Base-by-base conservation (phyloP, 1,139 yeast species). In the Candida sp. region DNA sequence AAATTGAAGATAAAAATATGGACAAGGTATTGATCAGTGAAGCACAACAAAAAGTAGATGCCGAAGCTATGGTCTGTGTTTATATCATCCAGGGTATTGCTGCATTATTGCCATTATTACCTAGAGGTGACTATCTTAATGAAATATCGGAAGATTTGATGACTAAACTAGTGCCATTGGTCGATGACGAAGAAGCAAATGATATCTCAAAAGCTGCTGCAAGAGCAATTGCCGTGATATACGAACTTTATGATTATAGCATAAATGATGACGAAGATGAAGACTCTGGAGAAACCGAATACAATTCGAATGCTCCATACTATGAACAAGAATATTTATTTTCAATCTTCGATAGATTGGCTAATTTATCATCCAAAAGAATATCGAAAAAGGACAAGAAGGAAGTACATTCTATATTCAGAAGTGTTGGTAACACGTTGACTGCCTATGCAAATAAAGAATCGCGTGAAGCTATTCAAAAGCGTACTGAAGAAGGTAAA, bases 341-440 rank as follows among this genome's bases (percentile, higher is more conserved):
- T 19, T 56, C 68, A 1, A 64, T 69, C 2, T 60, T 84, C 35
- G 71, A 69, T 4, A 67, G 75, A 39, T 63, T 83, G 36, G 67
- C 80, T 3, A 75, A 72, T 42, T 71, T 78, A 33, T 76, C 85
- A 0, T 69, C 82, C 5, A 81, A 81, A 46, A 79, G 73, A 45
- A 58, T 81, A 4, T 75, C 83, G 29, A 84, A 83, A 53, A 81
- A 78, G 58, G 87, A 81, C 45, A 84, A 80, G 58, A 76, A 75
- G 48, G 81, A 77, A 39, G 71, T 79, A 32, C 80, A 81, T 53
- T 78, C 87, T 1, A 70, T 84, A 2, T 81, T 84, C 59, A 70
- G 85, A 54, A 87, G 84, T 52, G 81, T 82, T 21, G 60, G 77
- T 37, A 63, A 64, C 36, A 80, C 88, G 0, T 66, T 82, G 15